phyloP scores from a whole-genome alignment of 441 rosid genomes.

The Populus hybrid region DNA sequence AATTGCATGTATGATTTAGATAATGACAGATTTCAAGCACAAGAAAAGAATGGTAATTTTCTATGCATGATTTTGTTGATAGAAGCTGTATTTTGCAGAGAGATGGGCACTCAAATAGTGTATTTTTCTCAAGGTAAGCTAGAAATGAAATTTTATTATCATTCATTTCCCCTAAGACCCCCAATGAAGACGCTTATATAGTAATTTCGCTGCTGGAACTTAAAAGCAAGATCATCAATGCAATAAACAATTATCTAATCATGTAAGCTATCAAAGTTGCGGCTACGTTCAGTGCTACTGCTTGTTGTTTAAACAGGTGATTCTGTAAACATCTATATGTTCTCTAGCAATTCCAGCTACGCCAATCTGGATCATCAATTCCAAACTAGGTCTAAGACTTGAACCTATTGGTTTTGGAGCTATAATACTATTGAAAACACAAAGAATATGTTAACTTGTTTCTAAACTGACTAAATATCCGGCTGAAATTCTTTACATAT shows the following conservation, averaged over 20 bases:
- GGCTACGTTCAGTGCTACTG: neutral
- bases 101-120: neutral
- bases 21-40: neutral
- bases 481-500: too few species aligned
- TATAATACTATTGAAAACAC: too few species aligned
- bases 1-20: constrained; percentile 9
- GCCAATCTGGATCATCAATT: too few species aligned
- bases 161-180: neutral
- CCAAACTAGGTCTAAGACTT: too few species aligned
- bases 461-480: too few species aligned
- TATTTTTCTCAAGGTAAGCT: neutral
- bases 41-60: neutral
- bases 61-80: neutral
- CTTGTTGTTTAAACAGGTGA: neutral
- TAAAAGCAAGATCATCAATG: neutral
- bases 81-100: neutral
- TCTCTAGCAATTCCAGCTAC: too few species aligned
- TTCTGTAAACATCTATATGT: neutral
- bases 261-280: neutral
- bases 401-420: too few species aligned
- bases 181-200: neutral
- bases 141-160: neutral
- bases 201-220: neutral
- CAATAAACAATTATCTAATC: neutral
- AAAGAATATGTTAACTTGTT: too few species aligned